Percentiles rank a stretch among this genome's conserved stretches.
Conservation (phyloP, 352 stramenopile species). For the Pythium aquatile region DNA sequence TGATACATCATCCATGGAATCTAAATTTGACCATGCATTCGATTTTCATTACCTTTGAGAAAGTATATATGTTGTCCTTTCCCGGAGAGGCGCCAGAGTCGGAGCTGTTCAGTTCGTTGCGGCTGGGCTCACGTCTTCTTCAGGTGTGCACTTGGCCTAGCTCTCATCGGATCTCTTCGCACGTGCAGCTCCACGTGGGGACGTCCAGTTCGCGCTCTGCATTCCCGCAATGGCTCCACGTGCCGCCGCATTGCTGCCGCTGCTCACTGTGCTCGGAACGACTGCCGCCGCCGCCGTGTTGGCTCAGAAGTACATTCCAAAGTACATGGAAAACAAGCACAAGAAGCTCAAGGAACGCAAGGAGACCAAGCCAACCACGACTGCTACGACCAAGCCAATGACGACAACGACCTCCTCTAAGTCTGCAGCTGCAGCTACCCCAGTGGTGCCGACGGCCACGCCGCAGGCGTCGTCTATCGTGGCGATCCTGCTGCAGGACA, state of each 20-base stretch:
- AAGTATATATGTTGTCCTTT: background rate
- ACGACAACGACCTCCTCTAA: background rate
- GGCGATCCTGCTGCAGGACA: constrained; percentile 50
- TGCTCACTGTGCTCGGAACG: constrained; percentile 39
- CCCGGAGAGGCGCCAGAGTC: background rate
- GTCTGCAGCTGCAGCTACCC: background rate
- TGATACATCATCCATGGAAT: background rate
- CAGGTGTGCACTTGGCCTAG: background rate
- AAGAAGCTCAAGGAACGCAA: constrained; percentile 12
- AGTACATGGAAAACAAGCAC: constrained; percentile 29
- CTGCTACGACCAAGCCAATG: background rate
- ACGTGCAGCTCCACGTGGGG: background rate
- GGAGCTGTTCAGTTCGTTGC: background rate
- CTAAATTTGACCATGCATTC: background rate
- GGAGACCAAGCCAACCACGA: background rate
- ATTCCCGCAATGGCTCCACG: constrained; percentile 28
- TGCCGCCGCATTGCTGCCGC: constrained; percentile 32
- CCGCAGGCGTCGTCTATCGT: constrained; percentile 33
- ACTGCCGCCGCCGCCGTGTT: constrained; percentile 31
- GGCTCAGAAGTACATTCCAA: constrained; percentile 24
- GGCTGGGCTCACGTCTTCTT: background rate
- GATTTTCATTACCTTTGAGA: background rate
- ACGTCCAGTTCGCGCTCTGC: background rate
- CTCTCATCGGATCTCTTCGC: constrained; percentile 6
- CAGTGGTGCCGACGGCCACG: background rate